phyloP scores from a whole-genome alignment of 495 filamentous ascomycete species.

The Talaromyces stipitatus region DNA sequence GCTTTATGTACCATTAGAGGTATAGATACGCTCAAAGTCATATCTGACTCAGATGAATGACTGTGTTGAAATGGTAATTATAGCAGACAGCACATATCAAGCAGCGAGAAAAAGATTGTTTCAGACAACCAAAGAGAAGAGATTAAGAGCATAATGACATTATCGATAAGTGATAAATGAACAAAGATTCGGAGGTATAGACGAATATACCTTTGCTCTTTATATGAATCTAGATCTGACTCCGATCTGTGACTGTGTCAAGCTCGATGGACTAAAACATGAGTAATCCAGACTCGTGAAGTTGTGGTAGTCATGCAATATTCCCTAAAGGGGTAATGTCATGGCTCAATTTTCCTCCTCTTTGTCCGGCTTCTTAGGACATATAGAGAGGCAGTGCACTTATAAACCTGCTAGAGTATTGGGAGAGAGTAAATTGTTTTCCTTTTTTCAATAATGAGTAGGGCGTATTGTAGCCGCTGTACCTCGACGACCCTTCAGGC shows the following conservation, averaged over 20 bases:
- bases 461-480: too few relatives aligned
- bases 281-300: not conserved
- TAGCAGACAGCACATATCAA: not conserved
- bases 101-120: conserved; percentile 3
- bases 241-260: not conserved
- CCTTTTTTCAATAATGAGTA: too few relatives aligned
- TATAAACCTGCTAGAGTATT: too few relatives aligned
- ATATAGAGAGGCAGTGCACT: not conserved
- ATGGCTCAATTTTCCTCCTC: not conserved
- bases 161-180: not conserved
- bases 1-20: not conserved
- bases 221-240: not conserved
- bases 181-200: not conserved
- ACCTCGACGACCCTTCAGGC: not conserved
- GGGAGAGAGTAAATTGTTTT: too few relatives aligned
- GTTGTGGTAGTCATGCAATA: not conserved
- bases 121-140: not conserved
- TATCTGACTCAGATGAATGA: not conserved
- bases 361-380: not conserved
- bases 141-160: not conserved
- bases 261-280: not conserved
- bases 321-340: not conserved
- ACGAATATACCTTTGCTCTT: not conserved
- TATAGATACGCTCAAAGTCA: not conserved
- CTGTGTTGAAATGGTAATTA: not conserved